Evolutionary conservation across 1,284 basidiomycete species (phyloP).

Genomic region (Papiliotrema terrestris): DNA sequence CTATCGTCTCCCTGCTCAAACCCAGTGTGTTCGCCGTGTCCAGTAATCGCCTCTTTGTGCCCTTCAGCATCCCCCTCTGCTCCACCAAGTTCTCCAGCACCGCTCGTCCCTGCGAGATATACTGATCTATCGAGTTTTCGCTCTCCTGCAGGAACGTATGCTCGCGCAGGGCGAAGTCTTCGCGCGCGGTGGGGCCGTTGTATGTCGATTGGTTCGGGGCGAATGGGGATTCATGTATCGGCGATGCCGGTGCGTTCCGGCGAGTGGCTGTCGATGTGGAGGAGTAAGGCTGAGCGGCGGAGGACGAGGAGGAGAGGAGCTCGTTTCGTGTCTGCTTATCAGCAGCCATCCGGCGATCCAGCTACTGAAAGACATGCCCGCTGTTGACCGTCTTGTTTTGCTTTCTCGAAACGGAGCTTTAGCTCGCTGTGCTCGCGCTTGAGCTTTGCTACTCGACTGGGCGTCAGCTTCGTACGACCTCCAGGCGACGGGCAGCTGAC

Average conservation of each 20-base stretch:
- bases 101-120: constrained; percentile 82
- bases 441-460: constrained; percentile 50
- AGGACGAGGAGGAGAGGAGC: constrained; percentile 32
- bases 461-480: not conserved
- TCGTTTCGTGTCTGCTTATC: constrained; percentile 32
- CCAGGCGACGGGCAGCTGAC: constrained; percentile 52
- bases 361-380: constrained; percentile 21
- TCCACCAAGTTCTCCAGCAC: constrained; percentile 85
- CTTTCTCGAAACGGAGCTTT: constrained; percentile 49
- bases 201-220: constrained; percentile 58
- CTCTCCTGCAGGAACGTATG: constrained; percentile 81
- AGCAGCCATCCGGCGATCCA: not conserved
- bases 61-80: constrained; percentile 86
- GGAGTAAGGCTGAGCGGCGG: constrained; percentile 36
- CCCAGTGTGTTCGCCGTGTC: constrained; percentile 90
- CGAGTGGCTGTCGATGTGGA: constrained; percentile 17
- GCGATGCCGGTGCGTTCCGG: constrained; percentile 52
- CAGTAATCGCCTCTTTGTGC: constrained; percentile 75
- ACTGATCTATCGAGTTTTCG: constrained; percentile 75
- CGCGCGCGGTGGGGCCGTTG: constrained; percentile 52
- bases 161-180: constrained; percentile 75
- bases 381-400: constrained; percentile 45
- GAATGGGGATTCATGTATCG: constrained; percentile 41
- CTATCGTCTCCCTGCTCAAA: constrained; percentile 83
- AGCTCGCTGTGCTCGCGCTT: constrained; percentile 50